Base-by-base conservation (phyloP, 352 stramenopile genomes). In the Phytophthora pisi region DNA sequence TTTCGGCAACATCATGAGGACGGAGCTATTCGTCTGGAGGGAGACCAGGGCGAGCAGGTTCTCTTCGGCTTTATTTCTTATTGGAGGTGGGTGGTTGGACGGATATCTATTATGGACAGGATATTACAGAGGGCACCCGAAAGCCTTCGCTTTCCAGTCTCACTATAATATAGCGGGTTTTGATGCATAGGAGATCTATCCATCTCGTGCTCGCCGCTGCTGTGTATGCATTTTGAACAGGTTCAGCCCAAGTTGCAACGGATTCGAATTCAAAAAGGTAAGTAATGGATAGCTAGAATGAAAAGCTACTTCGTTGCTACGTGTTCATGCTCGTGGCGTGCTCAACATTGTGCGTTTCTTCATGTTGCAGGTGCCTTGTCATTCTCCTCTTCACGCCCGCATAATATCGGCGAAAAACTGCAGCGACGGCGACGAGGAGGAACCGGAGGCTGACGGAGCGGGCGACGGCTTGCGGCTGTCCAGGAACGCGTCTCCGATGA, bases 1-100 rank as follows among this genome's bases (percentile, higher is more conserved):
- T 88, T 66, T 69, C 84, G 11, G 82, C 72, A 24, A 66, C 74
- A 43, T 42, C 74, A 43, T 42, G 56, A 60, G 53, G 62, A 71
- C 13, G 15, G 15, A 43, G 43, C 38, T 53, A 66, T 66, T 68
- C 23, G 16, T 28, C 24, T 60, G 42, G 54, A 69, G 63, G 13
- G 43, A 34, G 30, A 10, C 30, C 30, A 34, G 30, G 30, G 30
- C 10, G 30, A 34, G 30, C 30, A 34, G 30, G 30, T 18, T 46
- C 38, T 51, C 47, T 66, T 70, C 20, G 43, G 45, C 43, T 64
- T 72, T 57, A 70, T 76, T 42, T 72, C 47, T 70, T 72, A 75
- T 77, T 73, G 69, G 53, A 60, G 47, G 42, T 42, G 10, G 34
- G 46, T 15, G 55, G 34, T 52, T 57, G 58, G 34, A 55, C 15